These are phyloP conservation scores for Linum trigynum DNA, from an alignment of 345 rosid species.

Conservation along the genomic window DNA sequence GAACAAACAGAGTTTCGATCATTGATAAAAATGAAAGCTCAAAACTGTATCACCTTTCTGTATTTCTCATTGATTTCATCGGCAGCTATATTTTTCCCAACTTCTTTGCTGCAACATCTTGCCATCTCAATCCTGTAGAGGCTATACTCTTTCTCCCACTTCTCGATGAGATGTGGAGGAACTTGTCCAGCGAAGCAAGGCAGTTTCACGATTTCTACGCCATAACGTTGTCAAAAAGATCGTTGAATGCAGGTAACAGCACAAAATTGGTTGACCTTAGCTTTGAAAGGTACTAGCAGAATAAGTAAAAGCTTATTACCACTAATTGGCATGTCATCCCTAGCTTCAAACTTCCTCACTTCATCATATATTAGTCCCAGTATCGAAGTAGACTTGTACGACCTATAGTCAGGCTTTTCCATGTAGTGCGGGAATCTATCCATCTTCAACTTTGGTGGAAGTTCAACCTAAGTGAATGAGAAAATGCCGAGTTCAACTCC, in stretches of 20 bases:
- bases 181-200: conserved; percentile 30
- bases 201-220: conserved; percentile 45
- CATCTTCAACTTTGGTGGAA: conserved; percentile 38
- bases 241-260: too few relatives aligned
- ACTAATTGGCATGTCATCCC: conserved; percentile 13
- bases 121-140: conserved; percentile 49
- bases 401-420: conserved; percentile 25
- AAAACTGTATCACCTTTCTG: conserved; percentile 37
- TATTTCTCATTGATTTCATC: conserved; percentile 29
- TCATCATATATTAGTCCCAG: conserved; percentile 53
- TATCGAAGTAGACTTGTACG: conserved; percentile 47
- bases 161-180: conserved; percentile 11
- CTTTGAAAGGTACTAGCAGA: neutral
- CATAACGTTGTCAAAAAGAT: too few relatives aligned
- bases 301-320: conserved; percentile 21
- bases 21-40: too few relatives aligned
- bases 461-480: conserved; percentile 27
- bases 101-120: conserved; percentile 12
- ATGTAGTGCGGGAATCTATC: conserved; percentile 49
- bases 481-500: neutral
- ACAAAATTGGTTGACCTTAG: neutral
- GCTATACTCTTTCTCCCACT: conserved; percentile 27
- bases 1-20: too few relatives aligned
- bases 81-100: conserved; percentile 17
- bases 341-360: conserved; percentile 22